A percentile compares a stretch with the other conserved stretches of the same genome.
These are phyloP conservation scores for Chrysoporthe deuterocubensis DNA, from an alignment of 2,329 filamentous ascomycete genomes.

Conservation along the genomic window DNA sequence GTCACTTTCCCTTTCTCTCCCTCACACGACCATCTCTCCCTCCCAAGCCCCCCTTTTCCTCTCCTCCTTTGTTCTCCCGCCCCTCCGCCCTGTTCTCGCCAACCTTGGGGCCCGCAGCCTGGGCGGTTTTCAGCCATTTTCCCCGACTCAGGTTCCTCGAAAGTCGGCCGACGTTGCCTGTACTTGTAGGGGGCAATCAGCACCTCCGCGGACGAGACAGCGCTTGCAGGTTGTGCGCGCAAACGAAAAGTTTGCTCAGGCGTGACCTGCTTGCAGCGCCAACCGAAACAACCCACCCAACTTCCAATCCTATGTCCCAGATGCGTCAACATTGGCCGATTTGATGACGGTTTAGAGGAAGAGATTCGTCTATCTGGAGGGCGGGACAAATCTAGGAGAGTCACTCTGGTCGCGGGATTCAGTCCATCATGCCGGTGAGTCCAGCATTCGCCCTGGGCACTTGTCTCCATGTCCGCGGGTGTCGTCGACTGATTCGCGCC, in stretches of 20 bases:
- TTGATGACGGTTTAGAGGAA: slow-evolving; percentile 37
- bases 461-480: neutral
- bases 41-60: slow-evolving; percentile 1
- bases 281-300: slow-evolving; percentile 2
- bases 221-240: slow-evolving; percentile 14
- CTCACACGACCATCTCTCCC: slow-evolving; percentile 8
- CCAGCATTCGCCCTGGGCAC: slow-evolving; percentile 8
- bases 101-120: neutral
- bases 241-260: slow-evolving; percentile 19
- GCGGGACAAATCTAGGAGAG: slow-evolving; percentile 25
- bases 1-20: slow-evolving; percentile 7
- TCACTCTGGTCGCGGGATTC: slow-evolving; percentile 11
- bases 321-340: slow-evolving; percentile 26
- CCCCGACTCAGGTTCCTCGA: neutral
- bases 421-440: slow-evolving; percentile 45
- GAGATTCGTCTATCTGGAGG: slow-evolving; percentile 24
- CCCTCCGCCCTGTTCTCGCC: slow-evolving; percentile 8
- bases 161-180: neutral
- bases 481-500: slow-evolving; percentile 22
- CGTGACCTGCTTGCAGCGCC: slow-evolving; percentile 16
- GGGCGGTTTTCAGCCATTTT: neutral
- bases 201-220: slow-evolving; percentile 3
- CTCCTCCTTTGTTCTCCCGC: slow-evolving; percentile 21
- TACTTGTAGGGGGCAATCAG: neutral
- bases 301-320: slow-evolving; percentile 9